Percentiles rank a stretch among this genome's conserved stretches.
phyloP scores from a whole-genome alignment of 768 basidiomycete genomes.

The Suillus alpinus region DNA sequence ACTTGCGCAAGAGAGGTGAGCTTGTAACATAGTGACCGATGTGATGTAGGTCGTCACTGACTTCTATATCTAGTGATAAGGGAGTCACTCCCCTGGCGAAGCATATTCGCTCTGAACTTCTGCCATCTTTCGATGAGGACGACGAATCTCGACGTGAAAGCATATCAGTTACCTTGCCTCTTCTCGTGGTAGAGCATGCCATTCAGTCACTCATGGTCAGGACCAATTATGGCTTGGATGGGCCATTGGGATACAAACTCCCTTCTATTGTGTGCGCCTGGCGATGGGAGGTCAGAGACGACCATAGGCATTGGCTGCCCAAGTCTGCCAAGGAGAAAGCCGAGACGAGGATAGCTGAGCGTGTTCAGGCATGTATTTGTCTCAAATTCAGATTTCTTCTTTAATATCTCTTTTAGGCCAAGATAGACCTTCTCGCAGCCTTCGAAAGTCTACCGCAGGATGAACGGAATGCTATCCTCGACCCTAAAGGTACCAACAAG shows the following conservation, averaged over 20 bases:
- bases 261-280: slow-evolving; percentile 71
- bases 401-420: slow-evolving; percentile 44
- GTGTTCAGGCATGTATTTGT: slow-evolving; percentile 52
- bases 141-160: slow-evolving; percentile 32
- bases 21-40: background rate
- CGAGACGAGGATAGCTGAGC: slow-evolving; percentile 58
- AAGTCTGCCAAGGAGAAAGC: slow-evolving; percentile 63
- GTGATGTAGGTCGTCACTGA: background rate
- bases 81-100: slow-evolving; percentile 59
- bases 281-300: slow-evolving; percentile 81
- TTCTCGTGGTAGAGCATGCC: slow-evolving; percentile 53
- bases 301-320: slow-evolving; percentile 61
- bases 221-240: slow-evolving; percentile 78
- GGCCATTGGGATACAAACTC: slow-evolving; percentile 43
- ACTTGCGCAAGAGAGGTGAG: slow-evolving; percentile 81
- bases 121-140: slow-evolving; percentile 63
- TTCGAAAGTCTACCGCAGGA: slow-evolving; percentile 58
- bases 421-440: slow-evolving; percentile 47
- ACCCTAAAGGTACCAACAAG: slow-evolving; percentile 41
- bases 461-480: slow-evolving; percentile 55
- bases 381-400: background rate
- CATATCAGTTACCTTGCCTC: slow-evolving; percentile 40
- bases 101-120: slow-evolving; percentile 64
- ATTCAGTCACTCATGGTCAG: slow-evolving; percentile 64
- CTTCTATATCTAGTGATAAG: slow-evolving; percentile 59